Base-by-base conservation (phyloP, 495 filamentous ascomycete species). In the Penicillium egyptiacum region DNA sequence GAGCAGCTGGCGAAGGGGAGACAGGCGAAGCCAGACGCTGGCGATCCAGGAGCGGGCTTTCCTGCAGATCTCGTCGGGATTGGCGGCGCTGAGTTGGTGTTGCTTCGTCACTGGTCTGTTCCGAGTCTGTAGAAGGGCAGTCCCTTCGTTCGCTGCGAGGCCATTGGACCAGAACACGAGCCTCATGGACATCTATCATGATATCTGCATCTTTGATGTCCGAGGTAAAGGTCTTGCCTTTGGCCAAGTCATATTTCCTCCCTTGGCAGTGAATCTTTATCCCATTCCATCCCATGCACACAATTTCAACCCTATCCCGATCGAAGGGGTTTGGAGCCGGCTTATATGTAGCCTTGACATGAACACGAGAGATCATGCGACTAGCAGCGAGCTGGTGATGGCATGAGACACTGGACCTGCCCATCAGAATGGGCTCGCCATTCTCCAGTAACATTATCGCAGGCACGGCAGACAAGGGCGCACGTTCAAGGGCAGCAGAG, bases 221-320 rank as follows among this genome's bases (percentile, higher is more conserved):
- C 53, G 92, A 96, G 25, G 86, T 88, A 73, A 96, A 98, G 26
- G 84, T 87, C 70, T 96, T 92, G 7, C 88, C 91, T 75, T 96
- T 97, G 44, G 76, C 79, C 71, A 98, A 69, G 59, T 95, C 90
- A 79, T 88, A 94, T 28, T 88, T 88, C 63, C 86, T 86, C 23
- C 92, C 92, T 71, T 92, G 88, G 74, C 90, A 97, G 73, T 96
- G 92, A 55, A 98, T 75, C 71, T 91, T 96, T 48, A 93, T 80
- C 12, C 94, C 93, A 72, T 98, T 98, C 92, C 93, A 97, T 17
- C 94, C 94, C 66, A 88, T 82, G 73, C 94, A 98, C 68, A 88
- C 81, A 53, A 98, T 86, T 70, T 91, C 88, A 47, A 98, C 82
- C 71, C 84, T 85, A 64, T 83, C 85, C 55, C 80, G 78, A 59